Percentiles rank a stretch among this genome's conserved stretches.
These are phyloP conservation scores for Pythium folliculosum DNA, from an alignment of 352 stramenopile genomes.

Conservation along the genomic window DNA sequence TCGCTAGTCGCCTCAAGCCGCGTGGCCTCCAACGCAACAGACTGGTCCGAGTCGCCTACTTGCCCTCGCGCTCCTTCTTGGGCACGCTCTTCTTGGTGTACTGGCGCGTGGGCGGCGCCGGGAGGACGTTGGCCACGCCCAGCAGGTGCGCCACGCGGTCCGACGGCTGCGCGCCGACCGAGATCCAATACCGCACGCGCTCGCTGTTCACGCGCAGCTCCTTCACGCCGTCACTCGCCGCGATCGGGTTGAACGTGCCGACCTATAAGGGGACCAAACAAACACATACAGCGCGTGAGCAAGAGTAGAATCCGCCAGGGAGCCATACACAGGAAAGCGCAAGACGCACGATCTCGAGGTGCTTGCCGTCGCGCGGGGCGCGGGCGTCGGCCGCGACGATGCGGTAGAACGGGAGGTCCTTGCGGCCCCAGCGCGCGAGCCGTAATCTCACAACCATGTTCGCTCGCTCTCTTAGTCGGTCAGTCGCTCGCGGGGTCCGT, in stretches of 20 bases:
- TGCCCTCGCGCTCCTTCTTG: constrained; percentile 78
- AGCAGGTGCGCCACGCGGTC: constrained; percentile 82
- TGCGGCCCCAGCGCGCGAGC: constrained; percentile 83
- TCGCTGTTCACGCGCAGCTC: constrained; percentile 87
- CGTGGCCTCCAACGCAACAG: too few relatives aligned
- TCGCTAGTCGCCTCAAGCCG: too few relatives aligned
- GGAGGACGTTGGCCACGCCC: constrained; percentile 80
- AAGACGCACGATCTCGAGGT: constrained; percentile 82
- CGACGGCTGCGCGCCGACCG: constrained; percentile 83
- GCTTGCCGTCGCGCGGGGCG: constrained; percentile 80
- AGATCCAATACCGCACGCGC: constrained; percentile 87
- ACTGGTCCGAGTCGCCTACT: constrained; percentile 27
- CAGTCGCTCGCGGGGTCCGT: too few relatives aligned
- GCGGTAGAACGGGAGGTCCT: constrained; percentile 89
- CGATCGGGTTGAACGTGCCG: constrained; percentile 88
- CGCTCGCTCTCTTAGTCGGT: too few relatives aligned
- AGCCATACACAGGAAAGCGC: neutral
- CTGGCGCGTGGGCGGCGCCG: constrained; percentile 80
- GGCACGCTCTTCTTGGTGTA: constrained; percentile 86
- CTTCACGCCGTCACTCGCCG: constrained; percentile 81
- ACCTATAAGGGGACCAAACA: constrained; percentile 43
- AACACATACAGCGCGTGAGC: neutral
- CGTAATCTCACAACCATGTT: constrained; percentile 87
- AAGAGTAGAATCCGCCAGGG: neutral
- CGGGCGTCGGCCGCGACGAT: constrained; percentile 86